Evolutionary conservation across 306 rosid species (phyloP).

Genomic region (Casuarina glauca): DNA sequence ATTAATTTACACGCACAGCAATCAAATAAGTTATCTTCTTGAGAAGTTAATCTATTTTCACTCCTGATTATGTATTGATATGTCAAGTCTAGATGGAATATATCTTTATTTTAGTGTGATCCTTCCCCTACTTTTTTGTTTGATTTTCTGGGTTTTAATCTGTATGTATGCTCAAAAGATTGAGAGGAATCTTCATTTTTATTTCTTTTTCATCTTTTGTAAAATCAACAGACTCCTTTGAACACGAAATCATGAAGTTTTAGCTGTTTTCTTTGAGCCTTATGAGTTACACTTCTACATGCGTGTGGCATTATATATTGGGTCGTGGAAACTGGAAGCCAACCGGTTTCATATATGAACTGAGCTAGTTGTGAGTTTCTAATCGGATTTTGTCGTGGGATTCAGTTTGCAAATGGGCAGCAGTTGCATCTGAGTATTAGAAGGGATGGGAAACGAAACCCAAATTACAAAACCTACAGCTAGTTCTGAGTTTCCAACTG

Average conservation of each 20-base stretch:
- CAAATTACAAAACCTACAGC: too few relatives aligned
- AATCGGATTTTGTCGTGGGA: too few relatives aligned
- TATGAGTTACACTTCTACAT: not conserved
- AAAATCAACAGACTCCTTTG: constrained; percentile 45
- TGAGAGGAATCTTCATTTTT: constrained; percentile 31
- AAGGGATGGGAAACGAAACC: too few relatives aligned
- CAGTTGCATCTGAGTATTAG: too few relatives aligned
- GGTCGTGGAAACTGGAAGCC: not conserved
- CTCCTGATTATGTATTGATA: constrained; percentile 27
- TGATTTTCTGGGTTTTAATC: constrained; percentile 14
- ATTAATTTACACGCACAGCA: constrained; percentile 37
- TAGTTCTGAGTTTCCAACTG: too few relatives aligned
- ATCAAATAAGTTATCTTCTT: constrained; percentile 48
- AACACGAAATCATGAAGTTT: constrained; percentile 23
- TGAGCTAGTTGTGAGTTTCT: too few relatives aligned
- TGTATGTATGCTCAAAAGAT: constrained; percentile 47
- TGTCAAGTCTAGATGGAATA: constrained; percentile 21
- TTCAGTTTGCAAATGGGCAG: too few relatives aligned
- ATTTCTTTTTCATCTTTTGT: constrained; percentile 41
- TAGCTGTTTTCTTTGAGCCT: constrained; percentile 10
- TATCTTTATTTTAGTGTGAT: constrained; percentile 32
- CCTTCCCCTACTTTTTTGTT: constrained; percentile 9
- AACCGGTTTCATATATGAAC: not conserved
- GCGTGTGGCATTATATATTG: not conserved
- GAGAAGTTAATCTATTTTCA: constrained; percentile 37